phyloP scores from a whole-genome alignment of 805 yeast species.

The Metschnikowia lochheadii region DNA sequence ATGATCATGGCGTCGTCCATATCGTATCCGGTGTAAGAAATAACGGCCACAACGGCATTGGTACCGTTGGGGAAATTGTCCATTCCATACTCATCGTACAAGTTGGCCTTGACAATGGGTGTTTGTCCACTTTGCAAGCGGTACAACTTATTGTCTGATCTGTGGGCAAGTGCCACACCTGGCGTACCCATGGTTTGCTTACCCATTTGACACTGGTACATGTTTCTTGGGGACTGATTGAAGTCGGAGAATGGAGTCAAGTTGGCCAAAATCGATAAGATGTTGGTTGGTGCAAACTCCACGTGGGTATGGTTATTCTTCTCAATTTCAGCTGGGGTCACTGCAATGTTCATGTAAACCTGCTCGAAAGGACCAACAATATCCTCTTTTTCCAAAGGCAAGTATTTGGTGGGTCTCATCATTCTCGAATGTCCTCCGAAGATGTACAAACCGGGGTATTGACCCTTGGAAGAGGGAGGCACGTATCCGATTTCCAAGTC shows the following conservation, averaged over 20 bases:
- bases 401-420: constrained; percentile 92
- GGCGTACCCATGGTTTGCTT: constrained; percentile 99
- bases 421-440: constrained; percentile 92
- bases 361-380: constrained; percentile 97
- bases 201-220: constrained; percentile 99
- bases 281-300: constrained; percentile 92
- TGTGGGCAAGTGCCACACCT: constrained; percentile 87
- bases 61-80: constrained; percentile 98
- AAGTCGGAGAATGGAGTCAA: constrained; percentile 97
- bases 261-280: constrained; percentile 90
- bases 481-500: constrained; percentile 92
- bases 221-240: constrained; percentile 98
- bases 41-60: constrained; percentile 97
- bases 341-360: constrained; percentile 94
- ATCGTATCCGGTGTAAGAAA: constrained; percentile 98
- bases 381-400: constrained; percentile 80
- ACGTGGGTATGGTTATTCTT: constrained; percentile 83
- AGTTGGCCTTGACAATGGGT: constrained; percentile 89
- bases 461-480: constrained; percentile 94
- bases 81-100: constrained; percentile 95
- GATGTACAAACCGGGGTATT: constrained; percentile 90
- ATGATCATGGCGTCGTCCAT: constrained; percentile 99
- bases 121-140: constrained; percentile 94
- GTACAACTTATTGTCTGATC: constrained; percentile 93
- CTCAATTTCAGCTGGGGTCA: constrained; percentile 86